Evolutionary conservation across 1,139 yeast genomes (phyloP).

Genomic region (Pichia sp.): DNA sequence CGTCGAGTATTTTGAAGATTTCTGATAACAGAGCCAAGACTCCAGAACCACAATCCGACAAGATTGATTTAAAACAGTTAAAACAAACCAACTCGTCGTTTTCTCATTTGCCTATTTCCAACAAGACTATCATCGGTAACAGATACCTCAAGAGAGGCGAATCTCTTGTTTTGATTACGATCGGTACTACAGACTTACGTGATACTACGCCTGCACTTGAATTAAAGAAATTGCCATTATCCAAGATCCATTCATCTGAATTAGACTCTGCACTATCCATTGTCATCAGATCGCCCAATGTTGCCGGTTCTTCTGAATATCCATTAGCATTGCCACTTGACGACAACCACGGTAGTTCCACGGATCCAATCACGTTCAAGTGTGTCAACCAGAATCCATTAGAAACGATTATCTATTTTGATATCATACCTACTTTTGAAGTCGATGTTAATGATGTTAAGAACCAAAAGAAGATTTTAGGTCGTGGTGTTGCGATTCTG

Average conservation of each 20-base stretch:
- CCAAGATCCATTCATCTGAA: slow-evolving; percentile 76
- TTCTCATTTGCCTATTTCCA: slow-evolving; percentile 4
- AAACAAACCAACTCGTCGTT: slow-evolving; percentile 7
- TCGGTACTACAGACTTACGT: slow-evolving; percentile 84
- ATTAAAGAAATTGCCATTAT: slow-evolving; percentile 68
- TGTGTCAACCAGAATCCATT: slow-evolving; percentile 51
- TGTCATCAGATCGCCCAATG: slow-evolving; percentile 56
- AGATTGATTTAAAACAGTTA: slow-evolving; percentile 36
- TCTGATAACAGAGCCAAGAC: slow-evolving; percentile 7
- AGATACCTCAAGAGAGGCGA: slow-evolving; percentile 64
- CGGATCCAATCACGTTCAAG: slow-evolving; percentile 82
- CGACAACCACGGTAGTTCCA: slow-evolving; percentile 70
- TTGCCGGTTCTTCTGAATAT: slow-evolving; percentile 55
- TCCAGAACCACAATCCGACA: slow-evolving; percentile 13
- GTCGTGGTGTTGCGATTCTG: slow-evolving; percentile 82
- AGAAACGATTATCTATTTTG: slow-evolving; percentile 70
- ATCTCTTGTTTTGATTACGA: slow-evolving; percentile 68
- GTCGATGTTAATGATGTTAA: slow-evolving; percentile 44
- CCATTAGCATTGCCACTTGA: slow-evolving; percentile 82
- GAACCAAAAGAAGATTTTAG: slow-evolving; percentile 51
- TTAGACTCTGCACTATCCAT: slow-evolving; percentile 86
- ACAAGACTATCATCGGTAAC: slow-evolving; percentile 83
- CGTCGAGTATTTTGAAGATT: slow-evolving; percentile 15
- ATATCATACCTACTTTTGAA: slow-evolving; percentile 90
- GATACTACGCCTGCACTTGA: slow-evolving; percentile 60